Evolutionary conservation across 768 basidiomycete genomes (phyloP), one percentile per base, ranked within the genome.

Genomic region (Chalciporus piperatus): DNA sequence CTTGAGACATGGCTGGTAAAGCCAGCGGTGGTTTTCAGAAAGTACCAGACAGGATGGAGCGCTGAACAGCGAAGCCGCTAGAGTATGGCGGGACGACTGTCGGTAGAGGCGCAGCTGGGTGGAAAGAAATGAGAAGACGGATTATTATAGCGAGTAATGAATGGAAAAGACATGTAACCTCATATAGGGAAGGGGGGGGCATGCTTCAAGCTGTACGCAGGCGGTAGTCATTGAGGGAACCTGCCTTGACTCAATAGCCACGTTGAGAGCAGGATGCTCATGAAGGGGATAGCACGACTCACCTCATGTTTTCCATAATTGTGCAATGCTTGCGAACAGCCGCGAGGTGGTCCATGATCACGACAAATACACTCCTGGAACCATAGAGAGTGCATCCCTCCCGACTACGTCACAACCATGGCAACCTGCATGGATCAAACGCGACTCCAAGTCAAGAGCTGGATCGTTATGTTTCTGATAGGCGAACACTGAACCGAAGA

Each of bases 251-350:
- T 71, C 62, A 60, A 58, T 51, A 51, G 68, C 68, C 69, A 69
- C 69, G 67, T 65, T 67, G 62, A 54, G 53, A 32, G 47, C 67
- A 65, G 62, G 58, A 63, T 60, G 59, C 51, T 63, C 67, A 62
- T 59, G 65, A 61, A 67, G 42, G 55, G 50, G 66, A 56, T 56
- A 59, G 42, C 66, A 68, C 65, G 66, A 62, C 67, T 47, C 61
- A 69, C 68, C 68, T 69, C 68, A 71, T 69, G 68, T 68, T 69
- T 69, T 63, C 68, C 65, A 62, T 70, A 61, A 59, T 56, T 54
- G 56, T 58, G 64, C 57, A 33, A 54, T 70, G 61, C 61, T 57
- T 59, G 59, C 41, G 61, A 63, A 68, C 55, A 64, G 61, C 63
- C 69, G 64, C 67, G 35, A 62, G 58, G 65, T 66, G 59, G 59